Base-by-base conservation (phyloP, 1,139 yeast species). In the Blastobotrys capitulatus region DNA sequence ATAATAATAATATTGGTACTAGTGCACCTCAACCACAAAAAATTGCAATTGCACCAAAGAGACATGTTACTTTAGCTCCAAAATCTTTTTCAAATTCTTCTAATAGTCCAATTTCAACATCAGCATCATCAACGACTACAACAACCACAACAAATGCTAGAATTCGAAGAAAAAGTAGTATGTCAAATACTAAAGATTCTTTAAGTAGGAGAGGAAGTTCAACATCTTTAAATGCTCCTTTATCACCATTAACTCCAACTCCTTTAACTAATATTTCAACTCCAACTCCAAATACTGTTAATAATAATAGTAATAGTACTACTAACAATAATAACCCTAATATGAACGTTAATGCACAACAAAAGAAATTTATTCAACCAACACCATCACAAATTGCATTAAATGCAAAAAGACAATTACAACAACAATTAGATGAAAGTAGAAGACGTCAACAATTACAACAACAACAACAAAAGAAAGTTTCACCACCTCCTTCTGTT, bases 11-110 rank as follows among this genome's bases (percentile, higher is more conserved):
- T 32, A 34, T 35, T 7, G 38, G 40, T 7, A 42, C 38, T 1
- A 27, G 42, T 19, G 38, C 40, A 15, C 48, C 49, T 4, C 32
- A 40, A 15, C 45, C 49, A 13, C 32, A 40, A 22, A 42, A 55
- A 6, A 39, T 38, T 44, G 59, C 53, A 20, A 59, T 60, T 4
- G 61, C 62, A 1, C 60, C 61, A 27, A 19, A 19, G 4, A 57
- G 60, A 15, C 56, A 57, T 38, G 55, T 60, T 6, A 53, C 59
- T 4, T 40, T 57, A 38, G 64, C 62, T 2, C 62, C 61, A 13
- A 37, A 37, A 37, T 20, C 27, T 6, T 26, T 37, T 22, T 27
- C 40, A 19, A 32, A 32, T 7, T 5, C 4, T 32, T 8, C 13
- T 6, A 35, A 35, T 35, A 6, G 9, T 6, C 15, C 15, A 15